These are phyloP conservation scores for Amanita thiersii DNA, from an alignment of 768 basidiomycete genomes.

Conservation along the genomic window DNA sequence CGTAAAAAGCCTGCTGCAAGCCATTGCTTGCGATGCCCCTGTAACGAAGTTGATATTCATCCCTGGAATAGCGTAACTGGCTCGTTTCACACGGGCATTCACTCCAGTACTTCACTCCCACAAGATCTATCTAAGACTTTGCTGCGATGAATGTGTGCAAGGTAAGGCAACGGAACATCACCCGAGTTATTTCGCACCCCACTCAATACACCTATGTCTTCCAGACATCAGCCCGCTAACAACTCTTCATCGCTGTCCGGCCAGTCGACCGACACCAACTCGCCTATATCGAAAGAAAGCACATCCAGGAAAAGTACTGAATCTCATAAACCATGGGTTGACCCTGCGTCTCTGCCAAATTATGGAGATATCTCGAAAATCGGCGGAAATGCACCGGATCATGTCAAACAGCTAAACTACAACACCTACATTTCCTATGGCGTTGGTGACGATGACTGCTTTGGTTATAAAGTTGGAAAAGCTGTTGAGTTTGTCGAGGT, in stretches of 20 bases:
- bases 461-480: constrained; percentile 55
- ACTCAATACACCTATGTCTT: constrained; percentile 23
- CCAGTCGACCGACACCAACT: constrained; percentile 19
- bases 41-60: constrained; percentile 14
- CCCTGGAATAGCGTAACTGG: constrained; percentile 18
- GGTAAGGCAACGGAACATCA: constrained; percentile 4
- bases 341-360: constrained; percentile 54
- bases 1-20: constrained; percentile 27
- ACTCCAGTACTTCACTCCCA: constrained; percentile 5
- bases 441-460: constrained; percentile 55
- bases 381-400: constrained; percentile 53
- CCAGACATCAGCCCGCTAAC: constrained; percentile 22
- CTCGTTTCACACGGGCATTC: constrained; percentile 14
- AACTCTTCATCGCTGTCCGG: constrained; percentile 17
- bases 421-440: constrained; percentile 67
- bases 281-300: constrained; percentile 15
- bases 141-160: constrained; percentile 1
- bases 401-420: constrained; percentile 57
- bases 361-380: constrained; percentile 48
- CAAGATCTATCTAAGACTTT: constrained; percentile 1
- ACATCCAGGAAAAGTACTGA: constrained; percentile 17
- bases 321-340: constrained; percentile 45
- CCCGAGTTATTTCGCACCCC: not conserved
- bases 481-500: constrained; percentile 55
- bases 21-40: constrained; percentile 19